These are phyloP conservation scores for Eudorina sp. DNA, from an alignment of 139 green algal species.

Conservation along the genomic window DNA sequence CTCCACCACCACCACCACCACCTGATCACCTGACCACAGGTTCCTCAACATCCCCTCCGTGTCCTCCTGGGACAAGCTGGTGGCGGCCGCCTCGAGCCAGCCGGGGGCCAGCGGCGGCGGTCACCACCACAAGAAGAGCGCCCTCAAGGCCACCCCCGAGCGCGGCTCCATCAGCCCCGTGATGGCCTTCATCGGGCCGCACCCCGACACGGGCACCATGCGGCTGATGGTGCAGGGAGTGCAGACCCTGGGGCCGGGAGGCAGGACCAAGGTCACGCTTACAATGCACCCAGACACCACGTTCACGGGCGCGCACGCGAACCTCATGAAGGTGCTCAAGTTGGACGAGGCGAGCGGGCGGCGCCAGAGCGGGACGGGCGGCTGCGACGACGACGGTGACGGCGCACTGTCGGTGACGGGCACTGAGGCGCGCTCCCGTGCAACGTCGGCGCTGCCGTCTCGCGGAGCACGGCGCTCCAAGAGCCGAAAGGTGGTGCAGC, in stretches of 20 bases:
- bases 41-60: neutral
- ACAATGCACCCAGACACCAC: constrained; percentile 42
- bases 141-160: constrained; percentile 26
- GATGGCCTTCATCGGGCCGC: constrained; percentile 43
- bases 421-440: too few species aligned
- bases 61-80: constrained; percentile 4
- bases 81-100: neutral
- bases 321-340: constrained; percentile 28
- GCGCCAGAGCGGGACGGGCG: too few species aligned
- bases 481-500: too few species aligned
- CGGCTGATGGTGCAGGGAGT: constrained; percentile 42
- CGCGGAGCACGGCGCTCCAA: too few species aligned
- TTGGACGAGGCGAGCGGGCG: neutral
- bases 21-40: too few species aligned
- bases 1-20: too few species aligned
- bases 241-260: constrained; percentile 9
- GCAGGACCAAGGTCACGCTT: constrained; percentile 26
- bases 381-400: neutral
- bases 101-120: neutral
- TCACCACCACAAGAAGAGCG: constrained; percentile 35
- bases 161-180: constrained; percentile 10
- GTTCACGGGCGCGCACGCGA: constrained; percentile 23
- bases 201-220: constrained; percentile 55
- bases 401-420: too few species aligned
- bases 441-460: too few species aligned